Base-by-base conservation (phyloP, 495 filamentous ascomycete genomes). In the Lasiosphaeria ovina region DNA sequence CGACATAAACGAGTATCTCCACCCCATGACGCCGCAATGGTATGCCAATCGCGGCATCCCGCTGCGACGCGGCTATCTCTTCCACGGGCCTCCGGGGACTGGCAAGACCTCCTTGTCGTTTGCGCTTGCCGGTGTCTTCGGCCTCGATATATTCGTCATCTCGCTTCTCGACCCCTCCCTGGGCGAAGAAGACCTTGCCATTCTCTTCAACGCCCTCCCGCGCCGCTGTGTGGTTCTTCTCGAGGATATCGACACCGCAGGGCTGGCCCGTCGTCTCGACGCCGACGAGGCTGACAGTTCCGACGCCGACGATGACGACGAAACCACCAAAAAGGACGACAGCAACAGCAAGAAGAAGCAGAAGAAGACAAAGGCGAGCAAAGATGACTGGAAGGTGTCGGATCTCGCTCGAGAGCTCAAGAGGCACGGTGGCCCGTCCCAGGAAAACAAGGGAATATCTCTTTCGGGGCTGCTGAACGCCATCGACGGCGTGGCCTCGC, bases 1-100 rank as follows among this genome's bases (percentile, higher is more conserved):
- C 14, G 93, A 97, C 71, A 90, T 96, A 70, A 91, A 92, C 72
- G 92, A 96, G 65, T 97, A 93, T 65, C 76, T 97, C 6, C 86
- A 91, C 58, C 87, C 89, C 0, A 76, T 79, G 2, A 92, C 88
- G 2, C 77, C 86, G 6, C 75, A 79, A 14, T 94, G 89, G 90
- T 94, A 94, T 63, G 84, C 88, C 0, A 85, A 86, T 52, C 81
- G 90, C 0, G 91, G 93, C n/a, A 96, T 98, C 58, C 93, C 93
- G 0, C 91, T 97, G 55, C 85, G 93, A 3, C 81, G 93, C 34
- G 93, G 93, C 0, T 98, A 97, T 71, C 80, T 97, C 6, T 87
- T 98, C 36, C 79, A 89, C 54, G 88, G 88, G 0, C 87, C 87
- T 0, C 89, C 88, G 3, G 89, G 88, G 3, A 89, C 86, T 0